phyloP scores from a whole-genome alignment of 208 protist genomes.

The Acanthamoeba culbertsoni region DNA sequence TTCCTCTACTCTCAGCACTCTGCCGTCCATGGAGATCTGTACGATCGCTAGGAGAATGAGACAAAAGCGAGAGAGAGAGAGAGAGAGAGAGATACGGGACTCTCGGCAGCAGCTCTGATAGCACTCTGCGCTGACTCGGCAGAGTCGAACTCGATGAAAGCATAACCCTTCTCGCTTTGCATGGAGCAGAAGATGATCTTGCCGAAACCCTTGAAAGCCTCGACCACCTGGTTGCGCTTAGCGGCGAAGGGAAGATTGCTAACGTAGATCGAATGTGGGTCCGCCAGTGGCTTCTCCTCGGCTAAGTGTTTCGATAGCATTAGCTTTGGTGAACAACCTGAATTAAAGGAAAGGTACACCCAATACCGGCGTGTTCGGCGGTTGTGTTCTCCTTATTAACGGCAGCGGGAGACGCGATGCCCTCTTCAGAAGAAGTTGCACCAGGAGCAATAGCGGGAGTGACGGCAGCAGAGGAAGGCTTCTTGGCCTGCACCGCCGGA shows the following conservation, averaged over 20 bases:
- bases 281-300: not conserved
- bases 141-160: slow-evolving; percentile 9
- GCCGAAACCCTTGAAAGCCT: slow-evolving; percentile 8
- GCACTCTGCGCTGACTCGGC: not conserved
- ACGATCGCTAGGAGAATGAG: not conserved
- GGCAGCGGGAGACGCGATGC: not conserved
- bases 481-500: not conserved
- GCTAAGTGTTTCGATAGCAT: not conserved
- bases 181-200: not conserved
- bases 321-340: not conserved
- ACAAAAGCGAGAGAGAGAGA: not conserved
- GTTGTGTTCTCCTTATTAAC: not conserved
- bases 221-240: not conserved
- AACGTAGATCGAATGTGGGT: not conserved
- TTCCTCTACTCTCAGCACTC: not conserved
- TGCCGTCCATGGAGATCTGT: slow-evolving; percentile 8
- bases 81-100: not conserved
- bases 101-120: not conserved
- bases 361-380: not conserved
- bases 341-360: not conserved
- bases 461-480: not conserved
- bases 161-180: slow-evolving; percentile 2
- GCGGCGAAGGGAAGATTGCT: not conserved
- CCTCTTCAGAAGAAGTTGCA: not conserved
- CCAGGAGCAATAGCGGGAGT: not conserved